Evolutionary conservation across 768 basidiomycete species (phyloP).

Genomic region (Boletus fagicola): DNA sequence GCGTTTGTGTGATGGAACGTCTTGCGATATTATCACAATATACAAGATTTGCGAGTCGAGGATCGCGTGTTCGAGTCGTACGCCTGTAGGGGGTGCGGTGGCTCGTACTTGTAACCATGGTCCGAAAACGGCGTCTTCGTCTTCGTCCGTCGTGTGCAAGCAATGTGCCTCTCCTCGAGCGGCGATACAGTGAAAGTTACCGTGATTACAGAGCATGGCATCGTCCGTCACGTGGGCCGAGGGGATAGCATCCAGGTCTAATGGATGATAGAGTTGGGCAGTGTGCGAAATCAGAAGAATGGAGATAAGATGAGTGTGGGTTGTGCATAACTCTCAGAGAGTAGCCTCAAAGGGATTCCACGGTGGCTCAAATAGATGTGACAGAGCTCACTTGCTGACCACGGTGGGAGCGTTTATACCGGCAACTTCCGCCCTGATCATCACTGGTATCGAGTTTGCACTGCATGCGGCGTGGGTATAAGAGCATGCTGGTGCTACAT

Average conservation of each 20-base stretch:
- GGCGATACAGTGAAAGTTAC: background rate
- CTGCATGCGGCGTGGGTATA: background rate
- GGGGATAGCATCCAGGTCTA: background rate
- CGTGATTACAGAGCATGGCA: conserved; percentile 4
- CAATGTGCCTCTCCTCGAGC: background rate
- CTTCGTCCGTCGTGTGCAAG: background rate
- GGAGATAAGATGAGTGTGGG: conserved; percentile 3
- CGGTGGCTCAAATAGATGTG: background rate
- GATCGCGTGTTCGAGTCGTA: background rate
- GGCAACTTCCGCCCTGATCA: background rate
- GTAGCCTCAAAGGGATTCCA: no score
- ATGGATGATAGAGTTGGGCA: conserved; percentile 4
- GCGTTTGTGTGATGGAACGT: background rate
- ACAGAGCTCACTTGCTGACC: background rate
- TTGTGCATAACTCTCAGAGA: no score
- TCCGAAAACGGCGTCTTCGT: background rate
- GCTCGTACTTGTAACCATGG: background rate
- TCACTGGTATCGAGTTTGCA: background rate
- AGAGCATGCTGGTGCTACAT: background rate
- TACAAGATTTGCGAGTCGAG: background rate
- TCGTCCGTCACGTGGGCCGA: conserved; percentile 4
- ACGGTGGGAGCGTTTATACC: background rate
- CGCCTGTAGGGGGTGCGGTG: background rate
- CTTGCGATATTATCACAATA: background rate
- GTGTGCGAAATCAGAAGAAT: background rate